Conservation (phyloP, 768 basidiomycete genomes). For the Auricularia heimuer region DNA sequence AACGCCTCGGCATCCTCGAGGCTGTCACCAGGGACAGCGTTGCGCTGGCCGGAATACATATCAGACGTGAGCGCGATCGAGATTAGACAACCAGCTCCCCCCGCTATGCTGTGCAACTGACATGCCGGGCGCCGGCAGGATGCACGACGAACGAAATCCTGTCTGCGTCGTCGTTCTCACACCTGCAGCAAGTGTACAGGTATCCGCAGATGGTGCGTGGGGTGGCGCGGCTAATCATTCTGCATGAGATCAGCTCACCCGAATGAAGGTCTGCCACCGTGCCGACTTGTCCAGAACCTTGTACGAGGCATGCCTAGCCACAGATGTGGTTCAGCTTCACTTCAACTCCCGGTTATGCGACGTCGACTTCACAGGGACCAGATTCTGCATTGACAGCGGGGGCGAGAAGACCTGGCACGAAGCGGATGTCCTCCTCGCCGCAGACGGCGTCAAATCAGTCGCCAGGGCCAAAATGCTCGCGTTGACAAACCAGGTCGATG, state of each 20-base stretch:
- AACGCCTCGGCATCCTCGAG: background rate
- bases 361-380: constrained; percentile 20
- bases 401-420: constrained; percentile 15
- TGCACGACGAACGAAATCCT: background rate
- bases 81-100: no score
- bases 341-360: constrained; percentile 18
- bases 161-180: background rate
- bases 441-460: constrained; percentile 29
- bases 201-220: background rate
- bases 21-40: background rate
- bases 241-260: background rate
- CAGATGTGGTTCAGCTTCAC: constrained; percentile 21
- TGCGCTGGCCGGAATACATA: background rate
- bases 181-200: background rate
- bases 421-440: constrained; percentile 27
- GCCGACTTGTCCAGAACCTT: constrained; percentile 23
- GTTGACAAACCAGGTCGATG: constrained; percentile 21
- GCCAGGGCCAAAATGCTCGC: constrained; percentile 24
- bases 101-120: no score
- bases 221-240: background rate
- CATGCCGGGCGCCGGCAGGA: background rate
- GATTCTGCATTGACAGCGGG: constrained; percentile 12
- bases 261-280: constrained; percentile 23
- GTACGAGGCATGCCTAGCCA: constrained; percentile 18
- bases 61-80: background rate